Percentiles rank a stretch among this genome's conserved stretches.
Evolutionary conservation across 768 basidiomycete genomes (phyloP).

Genomic region (Coprinopsis strossmayeri): DNA sequence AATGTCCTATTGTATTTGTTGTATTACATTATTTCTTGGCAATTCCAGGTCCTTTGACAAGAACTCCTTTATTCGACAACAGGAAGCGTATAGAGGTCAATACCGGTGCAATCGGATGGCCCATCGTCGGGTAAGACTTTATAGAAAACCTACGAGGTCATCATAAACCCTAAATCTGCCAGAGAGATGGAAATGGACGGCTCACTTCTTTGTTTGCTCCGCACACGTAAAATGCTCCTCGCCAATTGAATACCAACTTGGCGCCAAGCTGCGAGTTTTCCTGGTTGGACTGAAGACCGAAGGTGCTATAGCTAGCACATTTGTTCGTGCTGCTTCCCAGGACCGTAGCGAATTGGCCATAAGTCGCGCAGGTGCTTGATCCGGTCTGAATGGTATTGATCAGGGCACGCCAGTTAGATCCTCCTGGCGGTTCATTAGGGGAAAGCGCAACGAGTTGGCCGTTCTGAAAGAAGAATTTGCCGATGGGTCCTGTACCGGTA

Average conservation of each 20-base stretch:
- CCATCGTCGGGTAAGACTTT: conserved; percentile 5
- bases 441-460: conserved; percentile 17
- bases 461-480: conserved; percentile 26
- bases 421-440: conserved; percentile 13
- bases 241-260: conserved; percentile 19
- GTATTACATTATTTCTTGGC: no score
- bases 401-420: neutral
- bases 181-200: neutral
- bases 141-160: conserved; percentile 9
- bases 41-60: no score
- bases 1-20: no score
- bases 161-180: neutral
- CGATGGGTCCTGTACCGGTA: conserved; percentile 20
- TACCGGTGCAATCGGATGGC: conserved; percentile 1
- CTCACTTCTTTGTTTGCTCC: conserved; percentile 21
- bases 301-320: conserved; percentile 22
- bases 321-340: conserved; percentile 24
- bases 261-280: conserved; percentile 27
- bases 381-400: conserved; percentile 4
- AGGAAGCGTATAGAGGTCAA: conserved; percentile 12
- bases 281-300: conserved; percentile 21
- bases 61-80: conserved; percentile 4
- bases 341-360: conserved; percentile 21
- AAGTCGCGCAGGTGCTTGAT: conserved; percentile 16
- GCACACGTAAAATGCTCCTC: conserved; percentile 26